Evolutionary conservation across 495 filamentous ascomycete genomes (phyloP).

Genomic region (Neurospora hispaniola): DNA sequence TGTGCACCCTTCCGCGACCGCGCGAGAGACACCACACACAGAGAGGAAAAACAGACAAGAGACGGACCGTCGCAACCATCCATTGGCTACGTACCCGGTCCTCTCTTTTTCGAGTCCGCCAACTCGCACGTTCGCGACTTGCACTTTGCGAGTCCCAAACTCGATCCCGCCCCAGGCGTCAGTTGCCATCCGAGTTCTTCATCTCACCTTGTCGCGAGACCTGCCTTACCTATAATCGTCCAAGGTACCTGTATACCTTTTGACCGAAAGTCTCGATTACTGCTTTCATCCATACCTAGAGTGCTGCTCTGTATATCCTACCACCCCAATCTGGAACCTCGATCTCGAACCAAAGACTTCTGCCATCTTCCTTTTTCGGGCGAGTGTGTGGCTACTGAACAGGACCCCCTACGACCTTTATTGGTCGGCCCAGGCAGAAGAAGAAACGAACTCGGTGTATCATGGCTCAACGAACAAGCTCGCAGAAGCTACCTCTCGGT

Average conservation of each 20-base stretch:
- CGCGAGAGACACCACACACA: neutral
- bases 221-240: neutral
- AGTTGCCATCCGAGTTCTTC: neutral
- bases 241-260: neutral
- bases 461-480: constrained; percentile 28
- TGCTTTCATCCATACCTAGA: neutral
- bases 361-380: neutral
- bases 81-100: neutral
- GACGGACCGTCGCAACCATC: neutral
- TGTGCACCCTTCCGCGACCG: neutral
- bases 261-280: neutral
- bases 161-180: neutral
- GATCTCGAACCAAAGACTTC: neutral
- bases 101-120: neutral
- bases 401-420: neutral
- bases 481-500: constrained; percentile 39
- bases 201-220: neutral
- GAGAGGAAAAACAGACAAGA: neutral
- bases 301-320: neutral
- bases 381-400: neutral
- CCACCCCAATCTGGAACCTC: neutral
- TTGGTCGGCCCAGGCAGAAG: neutral
- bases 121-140: neutral
- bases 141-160: neutral
- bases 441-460: neutral